phyloP scores from a whole-genome alignment of 345 rosid species.

The Eucalyptus guilfoylei region DNA sequence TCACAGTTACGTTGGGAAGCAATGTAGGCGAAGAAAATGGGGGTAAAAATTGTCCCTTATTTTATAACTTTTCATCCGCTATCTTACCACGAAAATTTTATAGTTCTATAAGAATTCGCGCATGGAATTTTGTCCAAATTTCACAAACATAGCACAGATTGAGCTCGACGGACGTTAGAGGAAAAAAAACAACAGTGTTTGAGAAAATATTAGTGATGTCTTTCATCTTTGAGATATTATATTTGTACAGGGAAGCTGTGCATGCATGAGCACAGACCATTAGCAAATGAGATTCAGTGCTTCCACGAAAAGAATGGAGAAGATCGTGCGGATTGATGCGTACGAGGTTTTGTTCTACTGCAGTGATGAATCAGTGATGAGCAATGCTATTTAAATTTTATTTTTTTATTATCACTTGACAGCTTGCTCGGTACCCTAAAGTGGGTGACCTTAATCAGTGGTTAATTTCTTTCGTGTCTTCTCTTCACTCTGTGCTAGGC shows the following conservation, averaged over 20 bases:
- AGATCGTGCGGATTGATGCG: background rate
- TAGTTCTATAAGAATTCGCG: background rate
- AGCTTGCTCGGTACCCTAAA: background rate
- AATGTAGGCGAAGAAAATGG: background rate
- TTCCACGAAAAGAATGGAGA: background rate
- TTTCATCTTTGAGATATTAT: background rate
- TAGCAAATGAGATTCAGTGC: background rate
- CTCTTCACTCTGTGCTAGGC: background rate
- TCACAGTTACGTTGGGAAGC: background rate
- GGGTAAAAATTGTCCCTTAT: background rate
- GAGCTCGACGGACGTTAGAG: background rate
- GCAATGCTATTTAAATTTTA: background rate
- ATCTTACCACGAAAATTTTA: background rate
- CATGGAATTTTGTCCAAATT: background rate
- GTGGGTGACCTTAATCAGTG: background rate
- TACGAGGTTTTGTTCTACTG: background rate
- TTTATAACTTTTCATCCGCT: background rate
- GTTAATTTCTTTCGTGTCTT: background rate
- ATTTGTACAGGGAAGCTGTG: background rate
- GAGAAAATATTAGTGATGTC: background rate
- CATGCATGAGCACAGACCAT: background rate
- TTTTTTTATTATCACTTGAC: background rate
- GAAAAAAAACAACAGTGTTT: accelerated
- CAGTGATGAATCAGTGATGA: background rate
- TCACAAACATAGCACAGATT: background rate